These are phyloP conservation scores for Nissolia schottii DNA, from an alignment of 306 rosid genomes.

Conservation along the genomic window DNA sequence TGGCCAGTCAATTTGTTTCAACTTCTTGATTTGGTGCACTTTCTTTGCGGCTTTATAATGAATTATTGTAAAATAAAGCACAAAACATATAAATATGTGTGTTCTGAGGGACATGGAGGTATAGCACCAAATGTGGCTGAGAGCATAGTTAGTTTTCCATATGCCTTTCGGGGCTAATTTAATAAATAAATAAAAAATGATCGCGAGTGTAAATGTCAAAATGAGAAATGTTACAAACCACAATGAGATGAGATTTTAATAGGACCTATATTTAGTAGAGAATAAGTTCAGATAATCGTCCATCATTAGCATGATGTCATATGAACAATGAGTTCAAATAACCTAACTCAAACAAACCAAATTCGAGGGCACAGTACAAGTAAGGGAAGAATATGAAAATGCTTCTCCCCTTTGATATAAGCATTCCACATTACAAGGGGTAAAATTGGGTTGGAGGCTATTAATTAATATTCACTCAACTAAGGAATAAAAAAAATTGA, in stretches of 20 bases:
- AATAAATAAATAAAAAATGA: neutral
- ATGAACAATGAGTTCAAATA: too few species aligned
- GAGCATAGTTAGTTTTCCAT: neutral
- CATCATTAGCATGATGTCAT: too few species aligned
- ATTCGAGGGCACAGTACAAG: neutral
- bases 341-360: too few species aligned
- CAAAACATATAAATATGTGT: neutral
- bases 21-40: constrained; percentile 7
- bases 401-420: constrained; percentile 13
- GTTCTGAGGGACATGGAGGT: neutral
- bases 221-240: too few species aligned
- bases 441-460: neutral
- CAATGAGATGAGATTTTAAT: too few species aligned
- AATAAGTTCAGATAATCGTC: too few species aligned
- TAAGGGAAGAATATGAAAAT: constrained; percentile 26
- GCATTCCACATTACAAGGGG: neutral
- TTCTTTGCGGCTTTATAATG: neutral
- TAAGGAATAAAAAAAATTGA: constrained; percentile 8
- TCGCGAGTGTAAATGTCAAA: constrained; percentile 10
- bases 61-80: constrained; percentile 1
- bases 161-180: constrained; percentile 4
- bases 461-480: constrained; percentile 39
- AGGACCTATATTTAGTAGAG: too few species aligned
- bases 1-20: constrained; percentile 19
- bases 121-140: constrained; percentile 27